Percentiles rank a stretch among this genome's conserved stretches.
Evolutionary conservation across 106 monocot species (phyloP).

Genomic region (Platanthera guangdongensis): DNA sequence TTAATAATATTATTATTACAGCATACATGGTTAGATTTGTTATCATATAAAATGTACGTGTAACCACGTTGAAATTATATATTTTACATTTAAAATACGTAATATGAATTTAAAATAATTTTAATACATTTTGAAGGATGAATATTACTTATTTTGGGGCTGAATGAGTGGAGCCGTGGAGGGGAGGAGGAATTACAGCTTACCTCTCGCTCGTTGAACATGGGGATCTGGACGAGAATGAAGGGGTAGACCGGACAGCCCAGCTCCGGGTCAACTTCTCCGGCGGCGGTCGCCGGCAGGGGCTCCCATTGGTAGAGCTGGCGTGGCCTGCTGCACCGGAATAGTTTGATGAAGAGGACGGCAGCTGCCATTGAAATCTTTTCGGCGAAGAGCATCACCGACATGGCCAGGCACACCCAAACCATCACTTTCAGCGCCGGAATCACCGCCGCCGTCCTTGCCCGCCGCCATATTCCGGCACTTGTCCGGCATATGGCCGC

Average conservation of each 20-base stretch:
- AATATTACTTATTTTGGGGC: too few relatives aligned
- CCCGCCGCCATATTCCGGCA: too few relatives aligned
- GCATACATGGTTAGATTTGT: too few relatives aligned
- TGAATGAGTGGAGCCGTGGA: too few relatives aligned
- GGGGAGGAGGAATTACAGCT: too few relatives aligned
- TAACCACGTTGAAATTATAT: too few relatives aligned
- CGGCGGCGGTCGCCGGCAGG: not conserved
- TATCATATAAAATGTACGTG: too few relatives aligned
- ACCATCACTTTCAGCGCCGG: not conserved
- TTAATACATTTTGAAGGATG: too few relatives aligned
- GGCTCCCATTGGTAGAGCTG: not conserved
- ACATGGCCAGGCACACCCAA: conserved; percentile 4
- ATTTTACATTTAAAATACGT: too few relatives aligned
- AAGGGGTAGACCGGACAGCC: not conserved
- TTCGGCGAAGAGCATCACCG: not conserved
- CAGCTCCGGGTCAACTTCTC: not conserved
- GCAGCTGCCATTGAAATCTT: not conserved
- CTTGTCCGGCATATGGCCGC: not conserved
- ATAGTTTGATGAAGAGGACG: not conserved
- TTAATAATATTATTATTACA: too few relatives aligned
- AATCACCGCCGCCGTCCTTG: not conserved
- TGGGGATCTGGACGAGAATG: conserved; percentile 4
- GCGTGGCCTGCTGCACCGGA: not conserved
- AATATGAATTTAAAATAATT: too few relatives aligned
- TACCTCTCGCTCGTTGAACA: conserved; percentile 4